These are phyloP conservation scores for Phytopythium oedochilum DNA, from an alignment of 352 stramenopile species.

Conservation along the genomic window DNA sequence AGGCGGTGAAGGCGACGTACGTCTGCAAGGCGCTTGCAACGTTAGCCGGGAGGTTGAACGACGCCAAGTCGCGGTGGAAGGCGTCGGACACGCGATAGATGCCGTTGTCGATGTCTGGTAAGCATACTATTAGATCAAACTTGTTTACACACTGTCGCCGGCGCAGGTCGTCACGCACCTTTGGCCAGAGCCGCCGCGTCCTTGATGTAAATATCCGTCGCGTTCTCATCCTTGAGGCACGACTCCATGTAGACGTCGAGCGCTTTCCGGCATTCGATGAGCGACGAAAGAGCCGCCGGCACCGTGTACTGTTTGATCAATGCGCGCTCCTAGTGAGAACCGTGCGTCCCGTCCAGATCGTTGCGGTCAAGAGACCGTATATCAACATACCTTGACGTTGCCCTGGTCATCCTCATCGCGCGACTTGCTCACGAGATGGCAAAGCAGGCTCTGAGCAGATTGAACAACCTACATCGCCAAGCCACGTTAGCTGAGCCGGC, in stretches of 20 bases:
- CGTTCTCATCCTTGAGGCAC: slow-evolving; percentile 53
- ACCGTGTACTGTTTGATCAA: slow-evolving; percentile 45
- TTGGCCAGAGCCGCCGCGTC: slow-evolving; percentile 50
- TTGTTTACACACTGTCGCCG: neutral
- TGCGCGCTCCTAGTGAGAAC: slow-evolving; percentile 1
- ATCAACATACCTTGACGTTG: slow-evolving; percentile 59
- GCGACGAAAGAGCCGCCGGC: slow-evolving; percentile 57
- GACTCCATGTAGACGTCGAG: slow-evolving; percentile 68
- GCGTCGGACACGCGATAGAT: slow-evolving; percentile 74
- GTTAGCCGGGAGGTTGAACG: slow-evolving; percentile 41
- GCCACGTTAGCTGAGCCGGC: neutral
- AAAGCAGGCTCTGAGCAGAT: slow-evolving; percentile 43
- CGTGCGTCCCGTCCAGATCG: too few relatives aligned
- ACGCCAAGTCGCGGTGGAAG: slow-evolving; percentile 55
- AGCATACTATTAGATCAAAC: neutral
- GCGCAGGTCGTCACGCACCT: too few relatives aligned
- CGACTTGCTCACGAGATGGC: slow-evolving; percentile 49
- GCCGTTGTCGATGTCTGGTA: slow-evolving; percentile 65
- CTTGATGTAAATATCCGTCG: slow-evolving; percentile 56
- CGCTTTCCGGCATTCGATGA: slow-evolving; percentile 60
- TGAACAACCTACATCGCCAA: slow-evolving; percentile 33
- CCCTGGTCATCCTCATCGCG: slow-evolving; percentile 57
- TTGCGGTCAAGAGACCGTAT: too few relatives aligned
- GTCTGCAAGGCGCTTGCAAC: slow-evolving; percentile 45
- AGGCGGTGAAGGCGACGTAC: slow-evolving; percentile 40